These are phyloP conservation scores for Cutaneotrichosporon dermatis DNA, from an alignment of 1,284 basidiomycete species.

Conservation along the genomic window DNA sequence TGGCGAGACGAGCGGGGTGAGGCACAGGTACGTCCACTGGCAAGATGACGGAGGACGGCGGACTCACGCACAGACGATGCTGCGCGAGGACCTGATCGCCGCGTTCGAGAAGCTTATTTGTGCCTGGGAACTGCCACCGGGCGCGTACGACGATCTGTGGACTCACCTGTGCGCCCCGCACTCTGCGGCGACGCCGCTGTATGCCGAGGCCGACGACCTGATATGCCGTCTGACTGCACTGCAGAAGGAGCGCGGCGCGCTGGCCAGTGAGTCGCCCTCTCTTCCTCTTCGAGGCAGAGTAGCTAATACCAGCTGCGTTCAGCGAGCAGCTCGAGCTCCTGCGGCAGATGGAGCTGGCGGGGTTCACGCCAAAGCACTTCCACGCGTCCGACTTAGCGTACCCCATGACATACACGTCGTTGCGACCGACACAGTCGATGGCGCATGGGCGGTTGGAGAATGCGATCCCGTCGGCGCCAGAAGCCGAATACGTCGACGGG, in stretches of 20 bases:
- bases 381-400: background rate
- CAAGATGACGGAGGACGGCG: background rate
- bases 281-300: too few relatives aligned
- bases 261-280: background rate
- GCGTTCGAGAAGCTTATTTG: conserved; percentile 1
- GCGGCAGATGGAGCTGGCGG: background rate
- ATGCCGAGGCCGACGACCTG: background rate
- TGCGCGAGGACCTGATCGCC: background rate
- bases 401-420: background rate
- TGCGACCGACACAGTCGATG: background rate
- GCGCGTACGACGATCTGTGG: conserved; percentile 1
- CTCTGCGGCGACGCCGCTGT: background rate
- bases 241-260: background rate
- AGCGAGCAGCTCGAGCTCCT: conserved; percentile 1
- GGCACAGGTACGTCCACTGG: background rate
- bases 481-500: background rate
- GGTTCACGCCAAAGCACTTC: background rate
- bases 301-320: background rate
- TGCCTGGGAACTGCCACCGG: background rate
- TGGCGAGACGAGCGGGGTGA: background rate
- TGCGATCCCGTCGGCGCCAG: background rate
- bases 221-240: background rate
- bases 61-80: background rate
- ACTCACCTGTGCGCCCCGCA: background rate
- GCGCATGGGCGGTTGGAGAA: background rate